Evolutionary conservation across 1,284 basidiomycete species (phyloP).

Genomic region (Marasmius oreades): DNA sequence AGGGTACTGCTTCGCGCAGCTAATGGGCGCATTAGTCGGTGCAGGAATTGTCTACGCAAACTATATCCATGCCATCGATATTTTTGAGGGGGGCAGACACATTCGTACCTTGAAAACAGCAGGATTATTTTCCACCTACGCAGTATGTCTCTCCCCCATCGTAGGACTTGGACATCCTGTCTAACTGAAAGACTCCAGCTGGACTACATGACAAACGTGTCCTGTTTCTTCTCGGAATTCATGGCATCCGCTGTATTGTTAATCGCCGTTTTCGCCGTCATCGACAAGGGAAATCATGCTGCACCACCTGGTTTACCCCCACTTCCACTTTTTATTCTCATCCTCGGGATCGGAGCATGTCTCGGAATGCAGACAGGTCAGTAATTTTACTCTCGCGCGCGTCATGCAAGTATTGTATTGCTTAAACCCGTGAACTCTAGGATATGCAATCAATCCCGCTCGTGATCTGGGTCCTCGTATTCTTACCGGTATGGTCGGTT

Average conservation of each 20-base stretch:
- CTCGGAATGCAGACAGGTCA: conserved; percentile 49
- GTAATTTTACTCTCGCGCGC: not conserved
- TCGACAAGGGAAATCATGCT: conserved; percentile 37
- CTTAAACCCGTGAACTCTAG: conserved; percentile 23
- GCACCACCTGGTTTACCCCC: conserved; percentile 42
- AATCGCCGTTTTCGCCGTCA: conserved; percentile 37
- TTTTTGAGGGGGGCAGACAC: conserved; percentile 42
- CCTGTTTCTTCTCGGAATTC: conserved; percentile 17
- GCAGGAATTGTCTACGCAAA: conserved; percentile 49
- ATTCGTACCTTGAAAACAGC: conserved; percentile 42
- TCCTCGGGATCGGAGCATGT: conserved; percentile 44
- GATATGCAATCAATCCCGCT: conserved; percentile 53
- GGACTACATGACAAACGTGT: conserved; percentile 35
- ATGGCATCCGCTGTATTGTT: conserved; percentile 29
- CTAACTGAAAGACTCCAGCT: conserved; percentile 21
- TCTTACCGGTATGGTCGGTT: conserved; percentile 48
- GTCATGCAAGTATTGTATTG: not conserved
- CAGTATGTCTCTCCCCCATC: conserved; percentile 25
- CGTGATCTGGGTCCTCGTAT: conserved; percentile 55
- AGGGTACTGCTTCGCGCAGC: conserved; percentile 35
- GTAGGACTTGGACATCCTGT: not conserved
- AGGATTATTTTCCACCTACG: conserved; percentile 36
- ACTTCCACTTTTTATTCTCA: conserved; percentile 42
- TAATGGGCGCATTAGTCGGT: conserved; percentile 48
- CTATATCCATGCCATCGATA: conserved; percentile 50